Base-by-base conservation (phyloP, 345 rosid genomes). In the Stellera chamaejasme region DNA sequence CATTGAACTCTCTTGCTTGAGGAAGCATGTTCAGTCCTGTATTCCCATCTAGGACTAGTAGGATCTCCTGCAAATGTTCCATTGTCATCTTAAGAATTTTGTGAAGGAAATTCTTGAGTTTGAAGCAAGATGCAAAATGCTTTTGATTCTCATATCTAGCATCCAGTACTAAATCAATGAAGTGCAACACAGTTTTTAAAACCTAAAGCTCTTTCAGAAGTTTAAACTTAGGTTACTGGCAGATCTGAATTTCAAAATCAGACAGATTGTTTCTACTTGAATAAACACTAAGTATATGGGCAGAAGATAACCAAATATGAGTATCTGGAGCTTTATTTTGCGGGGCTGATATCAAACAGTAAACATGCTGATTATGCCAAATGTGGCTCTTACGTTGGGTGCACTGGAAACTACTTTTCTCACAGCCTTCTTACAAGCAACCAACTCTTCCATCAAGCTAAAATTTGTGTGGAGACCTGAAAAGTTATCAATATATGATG, bases 11-110 rank as follows among this genome's bases (percentile, higher is more conserved):
- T 72, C 98, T 82, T 58, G 98, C 98, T 70, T 92, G 98, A 50
- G 98, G 98, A 67, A 92, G 96, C 98, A 88, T 88, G 75, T 92
- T 92, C 72, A 92, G 66, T 47, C 98, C 98, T 14, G 98, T 92
- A 27, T 88, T 92, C 63, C 98, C 98, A 77, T 92, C 98, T 62
- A 92, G 81, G 53, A 92, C 98, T 56, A 86, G 87, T 28, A 92
- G 68, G 63, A 88, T 88, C 79, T 92, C 98, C 98, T 92, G 78
- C 66, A 65, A 62, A 73, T 47, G 44, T 50, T 16, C 14, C 6
- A 14, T 16, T 43, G 45, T 45, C 23, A 13, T 46, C 46, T 39
- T 39, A 11, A 48, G 25, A 48, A 10, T 13, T 45, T 16, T 46
- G 11, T 16, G 54, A 48, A 39, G 19, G 50, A 16, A 39, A 12